Evolutionary conservation across 2,329 filamentous ascomycete species (phyloP).

Genomic region (Botrytis medusae): DNA sequence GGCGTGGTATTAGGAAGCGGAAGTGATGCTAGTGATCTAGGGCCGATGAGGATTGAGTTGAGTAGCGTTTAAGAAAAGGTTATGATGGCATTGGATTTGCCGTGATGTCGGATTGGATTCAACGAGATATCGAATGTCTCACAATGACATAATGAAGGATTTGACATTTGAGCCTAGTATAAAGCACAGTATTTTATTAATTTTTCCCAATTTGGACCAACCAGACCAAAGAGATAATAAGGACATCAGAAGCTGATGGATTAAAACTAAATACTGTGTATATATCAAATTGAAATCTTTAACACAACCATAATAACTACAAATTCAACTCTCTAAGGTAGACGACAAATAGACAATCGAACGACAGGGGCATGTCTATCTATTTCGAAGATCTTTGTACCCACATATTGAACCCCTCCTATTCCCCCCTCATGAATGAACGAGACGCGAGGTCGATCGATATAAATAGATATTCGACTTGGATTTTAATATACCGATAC

Average conservation of each 20-base stretch:
- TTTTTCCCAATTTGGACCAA: background rate
- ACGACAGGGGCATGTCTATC: background rate
- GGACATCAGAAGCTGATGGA: background rate
- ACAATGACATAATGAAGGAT: background rate
- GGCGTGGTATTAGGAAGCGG: background rate
- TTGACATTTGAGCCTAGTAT: background rate
- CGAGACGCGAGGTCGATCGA: background rate
- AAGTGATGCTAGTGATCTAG: background rate
- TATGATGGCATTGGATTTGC: background rate
- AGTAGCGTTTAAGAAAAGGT: background rate
- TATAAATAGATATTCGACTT: background rate
- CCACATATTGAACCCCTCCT: background rate
- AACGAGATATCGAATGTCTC: background rate
- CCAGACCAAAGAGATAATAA: background rate
- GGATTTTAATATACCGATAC: background rate
- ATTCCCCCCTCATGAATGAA: background rate
- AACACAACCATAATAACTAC: background rate
- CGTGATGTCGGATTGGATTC: background rate
- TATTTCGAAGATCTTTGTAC: background rate
- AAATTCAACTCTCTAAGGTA: background rate
- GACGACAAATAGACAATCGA: background rate
- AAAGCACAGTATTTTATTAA: background rate
- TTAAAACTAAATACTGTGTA: accelerated
- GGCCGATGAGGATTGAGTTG: background rate
- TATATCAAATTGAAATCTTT: background rate